Evolutionary conservation across 495 filamentous ascomycete species (phyloP), one percentile per base, ranked within the genome.

Genomic region (Staphylotrichum tortipilum): DNA sequence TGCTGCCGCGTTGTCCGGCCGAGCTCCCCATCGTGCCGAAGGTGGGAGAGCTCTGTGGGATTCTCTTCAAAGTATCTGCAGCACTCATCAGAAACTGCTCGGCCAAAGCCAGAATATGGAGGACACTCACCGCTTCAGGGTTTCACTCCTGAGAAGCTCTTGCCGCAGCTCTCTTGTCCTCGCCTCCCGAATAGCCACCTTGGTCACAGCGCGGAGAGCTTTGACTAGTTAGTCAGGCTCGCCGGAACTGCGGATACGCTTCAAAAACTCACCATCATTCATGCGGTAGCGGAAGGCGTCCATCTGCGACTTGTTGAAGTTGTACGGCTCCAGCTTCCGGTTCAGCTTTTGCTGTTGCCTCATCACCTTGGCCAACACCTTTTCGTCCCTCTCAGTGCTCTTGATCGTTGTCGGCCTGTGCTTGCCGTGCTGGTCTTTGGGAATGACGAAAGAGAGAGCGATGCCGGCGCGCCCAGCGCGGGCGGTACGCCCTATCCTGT

Each of bases 271-370:
- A 60, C 90, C 91, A 64, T 96, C 91, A 26, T 84, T 82, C 79
- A 97, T 89, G 41, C 94, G 84, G 68, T 97, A 99, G 17, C 89
- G 78, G 74, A 99, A 97, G 12, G 83, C 84, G 38, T 94, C 88
- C 44, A 97, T 83, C 57, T 89, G 86, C 55, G 80, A 78, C 86
- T 95, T 92, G 70, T 95, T 90, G 66, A 99, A 96, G 47, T 82
- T 80, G 69, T 94, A 99, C 3, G 86, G 85, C 57, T 89, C 83
- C 39, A 96, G 71, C 56, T 88, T 83, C 55, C 86, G 77, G 50
- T 84, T 85, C 37, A 78, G 78, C 55, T 86, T 86, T 19, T 70
- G 67, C 69, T 94, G 88, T 35, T 81, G 75, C 54, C 77, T 78
- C 29, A 78, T 72, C 53, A 95, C 87, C 60, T 82, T 85, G 12